These are phyloP conservation scores for Cladochytrium replicatum DNA, from an alignment of 192 early-diverging fungal genomes.

Conservation along the genomic window DNA sequence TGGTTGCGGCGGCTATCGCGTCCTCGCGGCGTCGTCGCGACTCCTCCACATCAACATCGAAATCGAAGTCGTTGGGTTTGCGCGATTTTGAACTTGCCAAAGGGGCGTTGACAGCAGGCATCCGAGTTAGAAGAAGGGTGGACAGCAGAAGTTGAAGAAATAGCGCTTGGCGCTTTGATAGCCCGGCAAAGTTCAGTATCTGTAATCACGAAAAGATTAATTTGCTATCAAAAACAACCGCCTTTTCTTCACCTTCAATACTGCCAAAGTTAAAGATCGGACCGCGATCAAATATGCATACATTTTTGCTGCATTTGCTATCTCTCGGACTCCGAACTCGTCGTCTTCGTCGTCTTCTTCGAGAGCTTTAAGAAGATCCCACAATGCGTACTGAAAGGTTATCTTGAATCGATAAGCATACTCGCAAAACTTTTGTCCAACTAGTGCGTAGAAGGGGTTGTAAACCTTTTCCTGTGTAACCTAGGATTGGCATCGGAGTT, in stretches of 20 bases:
- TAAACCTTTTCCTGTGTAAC: constrained; percentile 65
- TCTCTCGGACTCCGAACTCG: constrained; percentile 47
- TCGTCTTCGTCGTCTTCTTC: constrained; percentile 57
- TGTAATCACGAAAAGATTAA: constrained; percentile 12
- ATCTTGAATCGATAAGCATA: constrained; percentile 71
- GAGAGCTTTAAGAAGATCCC: constrained; percentile 86
- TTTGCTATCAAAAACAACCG: constrained; percentile 1
- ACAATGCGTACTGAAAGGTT: constrained; percentile 89
- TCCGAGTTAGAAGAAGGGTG: constrained; percentile 6
- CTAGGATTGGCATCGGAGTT: not conserved
- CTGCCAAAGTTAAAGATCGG: constrained; percentile 59
- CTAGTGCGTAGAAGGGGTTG: constrained; percentile 90
- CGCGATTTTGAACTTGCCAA: not conserved
- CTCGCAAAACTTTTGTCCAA: constrained; percentile 69
- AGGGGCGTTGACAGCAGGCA: not conserved
- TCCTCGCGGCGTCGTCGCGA: constrained; percentile 6
- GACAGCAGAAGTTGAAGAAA: constrained; percentile 16
- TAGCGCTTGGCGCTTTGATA: constrained; percentile 31
- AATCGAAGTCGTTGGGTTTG: no score
- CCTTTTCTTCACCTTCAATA: constrained; percentile 42
- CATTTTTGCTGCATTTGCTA: constrained; percentile 78
- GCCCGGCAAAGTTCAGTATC: constrained; percentile 65
- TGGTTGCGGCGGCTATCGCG: no score
- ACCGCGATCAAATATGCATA: constrained; percentile 69
- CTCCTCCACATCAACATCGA: no score